Evolutionary conservation across 2,329 filamentous ascomycete genomes (phyloP).

Genomic region (Ceratocystiopsis minuta): DNA sequence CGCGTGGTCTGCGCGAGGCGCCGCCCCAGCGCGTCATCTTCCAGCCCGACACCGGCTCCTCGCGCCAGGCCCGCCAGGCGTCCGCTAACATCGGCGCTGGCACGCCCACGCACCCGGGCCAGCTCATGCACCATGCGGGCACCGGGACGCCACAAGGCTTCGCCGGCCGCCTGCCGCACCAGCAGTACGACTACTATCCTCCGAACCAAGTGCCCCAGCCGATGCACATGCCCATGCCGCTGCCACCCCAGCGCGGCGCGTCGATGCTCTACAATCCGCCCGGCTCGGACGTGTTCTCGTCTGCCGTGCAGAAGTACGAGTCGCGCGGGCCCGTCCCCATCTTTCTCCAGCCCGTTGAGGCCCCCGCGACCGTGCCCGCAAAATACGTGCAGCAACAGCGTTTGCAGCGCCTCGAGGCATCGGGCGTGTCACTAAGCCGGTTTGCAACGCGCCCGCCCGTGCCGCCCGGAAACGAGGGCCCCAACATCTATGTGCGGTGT

Average conservation of each 20-base stretch:
- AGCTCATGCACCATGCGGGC: constrained; percentile 3
- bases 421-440: constrained; percentile 29
- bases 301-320: constrained; percentile 50
- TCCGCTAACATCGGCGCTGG: constrained; percentile 17
- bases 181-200: not conserved
- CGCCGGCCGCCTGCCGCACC: constrained; percentile 8
- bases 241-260: constrained; percentile 18
- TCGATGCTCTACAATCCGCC: constrained; percentile 33
- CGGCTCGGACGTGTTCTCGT: constrained; percentile 37
- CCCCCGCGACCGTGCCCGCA: constrained; percentile 54
- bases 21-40: constrained; percentile 72
- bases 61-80: constrained; percentile 43
- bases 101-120: constrained; percentile 10
- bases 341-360: constrained; percentile 54
- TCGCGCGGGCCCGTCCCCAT: constrained; percentile 41
- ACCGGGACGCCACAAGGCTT: constrained; percentile 8
- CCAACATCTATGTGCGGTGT: constrained; percentile 82
- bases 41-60: constrained; percentile 56
- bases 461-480: constrained; percentile 47
- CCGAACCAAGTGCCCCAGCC: not conserved
- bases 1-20: constrained; percentile 57
- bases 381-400: constrained; percentile 45
- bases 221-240: not conserved
- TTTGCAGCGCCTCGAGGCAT: constrained; percentile 18
- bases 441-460: constrained; percentile 30